Evolutionary conservation across 495 filamentous ascomycete species (phyloP), one percentile per base, ranked within the genome.

Genomic region (Chaetomium fimeti): DNA sequence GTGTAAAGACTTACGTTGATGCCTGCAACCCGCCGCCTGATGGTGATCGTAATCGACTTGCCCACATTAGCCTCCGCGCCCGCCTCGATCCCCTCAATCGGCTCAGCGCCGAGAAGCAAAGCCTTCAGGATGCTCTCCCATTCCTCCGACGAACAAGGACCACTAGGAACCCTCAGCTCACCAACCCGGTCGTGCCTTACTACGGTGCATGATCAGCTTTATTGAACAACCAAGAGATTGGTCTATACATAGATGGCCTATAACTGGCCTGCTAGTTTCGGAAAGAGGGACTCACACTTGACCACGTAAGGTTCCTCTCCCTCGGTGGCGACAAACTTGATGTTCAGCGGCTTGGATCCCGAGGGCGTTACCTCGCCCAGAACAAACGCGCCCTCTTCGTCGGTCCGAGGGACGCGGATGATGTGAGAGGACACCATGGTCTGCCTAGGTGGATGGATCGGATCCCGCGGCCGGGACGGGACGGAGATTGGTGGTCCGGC

Each of bases 321-420:
- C 69, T 93, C 89, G n/a, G 89, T 91, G 2, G 84, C 89, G 56
- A 83, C 76, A 38, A 93, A 75, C 56, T 82, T 84, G 56, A 91
- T 62, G 66, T 90, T 87, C 12, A 90, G 66, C 5, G 74, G 74
- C 56, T 77, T 76, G 20, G 78, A 69, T 15, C 82, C 83, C 11
- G 76, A 71, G n/a, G 74, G 72, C 1, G 71, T 69, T 40, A 88
- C 79, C 66, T 88, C 78, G 25, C 89, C 67, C 7, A 92, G 79
- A 4, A 90, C 77, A 72, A 81, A 87, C 6, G 77, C 69, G 9
- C 76, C 75, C 7, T 81, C 77, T 29, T 81, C 71, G 61, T 86
- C 84, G 22, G 78, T 81, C 62, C 85, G 83, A 57, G 81, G 77
- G 65, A 89, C 75, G 7, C 82, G 81, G 24, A 87, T 59, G 36